Evolutionary conservation across 2,329 filamentous ascomycete species (phyloP).

Genomic region (Aciculosporium take): DNA sequence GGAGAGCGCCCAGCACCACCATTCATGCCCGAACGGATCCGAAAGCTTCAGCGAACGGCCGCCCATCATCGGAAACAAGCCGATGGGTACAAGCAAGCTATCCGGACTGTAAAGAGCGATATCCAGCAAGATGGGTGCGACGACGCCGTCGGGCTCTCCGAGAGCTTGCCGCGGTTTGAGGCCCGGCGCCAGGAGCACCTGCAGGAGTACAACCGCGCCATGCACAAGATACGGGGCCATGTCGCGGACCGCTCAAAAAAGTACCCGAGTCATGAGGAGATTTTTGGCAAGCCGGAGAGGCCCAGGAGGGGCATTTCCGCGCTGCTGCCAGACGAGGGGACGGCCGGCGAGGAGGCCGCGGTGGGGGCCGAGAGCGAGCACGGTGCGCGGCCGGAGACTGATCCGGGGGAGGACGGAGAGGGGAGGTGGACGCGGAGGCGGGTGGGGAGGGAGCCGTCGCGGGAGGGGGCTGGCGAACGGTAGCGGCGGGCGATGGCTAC

Average conservation of each 20-base stretch:
- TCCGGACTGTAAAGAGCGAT: constrained; percentile 13
- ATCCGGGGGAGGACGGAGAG: too few relatives aligned
- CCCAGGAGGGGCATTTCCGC: constrained; percentile 5
- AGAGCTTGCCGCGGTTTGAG: constrained; percentile 11
- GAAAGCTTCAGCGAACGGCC: constrained; percentile 15
- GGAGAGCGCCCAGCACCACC: constrained; percentile 9
- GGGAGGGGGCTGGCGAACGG: too few relatives aligned
- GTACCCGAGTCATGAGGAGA: constrained; percentile 13
- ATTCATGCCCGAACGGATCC: constrained; percentile 11
- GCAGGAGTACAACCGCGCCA: constrained; percentile 12
- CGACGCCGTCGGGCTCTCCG: not conserved
- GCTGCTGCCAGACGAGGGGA: not conserved
- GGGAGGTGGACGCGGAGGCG: not conserved
- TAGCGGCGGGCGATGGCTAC: too few relatives aligned
- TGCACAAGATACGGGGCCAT: constrained; percentile 17
- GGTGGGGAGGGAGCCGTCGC: too few relatives aligned
- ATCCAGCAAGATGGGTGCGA: constrained; percentile 4
- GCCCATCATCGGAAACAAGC: constrained; percentile 18
- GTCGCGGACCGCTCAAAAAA: constrained; percentile 15
- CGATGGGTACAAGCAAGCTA: constrained; percentile 13
- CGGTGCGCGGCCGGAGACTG: too few relatives aligned
- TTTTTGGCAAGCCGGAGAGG: constrained; percentile 15
- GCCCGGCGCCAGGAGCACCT: constrained; percentile 14
- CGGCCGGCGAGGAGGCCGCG: too few relatives aligned
- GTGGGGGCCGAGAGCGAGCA: not conserved